These are phyloP conservation scores for Eucalyptus shirleyi DNA, from an alignment of 345 rosid genomes.

Conservation along the genomic window DNA sequence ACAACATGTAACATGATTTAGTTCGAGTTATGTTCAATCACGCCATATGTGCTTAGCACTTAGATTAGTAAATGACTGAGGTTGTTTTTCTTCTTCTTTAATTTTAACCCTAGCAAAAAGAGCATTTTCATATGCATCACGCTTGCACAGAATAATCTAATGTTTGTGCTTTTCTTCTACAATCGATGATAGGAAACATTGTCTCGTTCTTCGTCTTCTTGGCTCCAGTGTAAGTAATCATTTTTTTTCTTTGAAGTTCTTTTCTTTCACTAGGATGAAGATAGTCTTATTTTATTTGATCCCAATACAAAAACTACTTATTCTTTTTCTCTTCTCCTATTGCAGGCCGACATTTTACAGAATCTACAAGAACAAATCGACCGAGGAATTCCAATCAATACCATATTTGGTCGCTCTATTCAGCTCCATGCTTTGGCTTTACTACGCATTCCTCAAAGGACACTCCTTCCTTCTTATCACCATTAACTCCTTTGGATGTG, in stretches of 20 bases:
- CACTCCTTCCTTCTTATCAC: constrained; percentile 65
- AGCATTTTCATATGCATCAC: background rate
- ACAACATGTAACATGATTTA: background rate
- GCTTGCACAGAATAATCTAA: background rate
- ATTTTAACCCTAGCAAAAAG: background rate
- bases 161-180: background rate
- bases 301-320: background rate
- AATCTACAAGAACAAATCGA: constrained; percentile 59
- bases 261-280: background rate
- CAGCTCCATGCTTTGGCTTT: constrained; percentile 92
- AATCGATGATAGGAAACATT: constrained; percentile 44
- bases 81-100: background rate
- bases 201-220: constrained; percentile 66
- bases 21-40: background rate
- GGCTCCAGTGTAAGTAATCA: constrained; percentile 73
- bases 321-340: background rate
- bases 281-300: background rate
- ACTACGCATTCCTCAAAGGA: constrained; percentile 55
- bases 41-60: background rate
- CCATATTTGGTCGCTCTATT: constrained; percentile 81
- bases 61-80: background rate
- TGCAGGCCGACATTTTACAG: constrained; percentile 73
- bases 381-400: constrained; percentile 63
- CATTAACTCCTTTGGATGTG: constrained; percentile 74
- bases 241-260: background rate